phyloP scores from a whole-genome alignment of 805 yeast species.

The Ogataea minuta region DNA sequence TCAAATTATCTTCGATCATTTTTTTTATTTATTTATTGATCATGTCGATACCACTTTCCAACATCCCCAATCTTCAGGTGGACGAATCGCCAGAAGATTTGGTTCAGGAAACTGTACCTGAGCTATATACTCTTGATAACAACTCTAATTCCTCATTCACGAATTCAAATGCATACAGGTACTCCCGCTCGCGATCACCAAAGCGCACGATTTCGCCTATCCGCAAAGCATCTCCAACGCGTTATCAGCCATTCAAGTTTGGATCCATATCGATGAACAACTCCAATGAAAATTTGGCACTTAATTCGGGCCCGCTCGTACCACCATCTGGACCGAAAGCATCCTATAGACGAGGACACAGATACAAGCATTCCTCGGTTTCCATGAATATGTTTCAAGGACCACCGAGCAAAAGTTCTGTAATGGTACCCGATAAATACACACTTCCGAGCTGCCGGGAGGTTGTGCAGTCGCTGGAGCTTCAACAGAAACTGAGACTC shows the following conservation, averaged over 20 bases:
- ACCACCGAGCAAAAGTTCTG: constrained; percentile 71
- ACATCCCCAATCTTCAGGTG: constrained; percentile 4
- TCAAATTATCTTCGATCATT: background rate
- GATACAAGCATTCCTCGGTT: constrained; percentile 93
- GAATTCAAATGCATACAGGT: constrained; percentile 7
- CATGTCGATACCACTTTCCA: constrained; percentile 6
- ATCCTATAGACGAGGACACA: constrained; percentile 86
- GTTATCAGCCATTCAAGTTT: constrained; percentile 61
- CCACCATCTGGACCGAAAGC: constrained; percentile 39
- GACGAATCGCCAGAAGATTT: background rate
- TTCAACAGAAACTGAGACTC: constrained; percentile 57
- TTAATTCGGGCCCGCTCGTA: constrained; percentile 6
- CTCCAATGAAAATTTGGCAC: constrained; percentile 20
- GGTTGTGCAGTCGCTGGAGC: constrained; percentile 55
- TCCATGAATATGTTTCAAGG: constrained; percentile 95
- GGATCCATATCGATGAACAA: constrained; percentile 44
- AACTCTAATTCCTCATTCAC: constrained; percentile 21
- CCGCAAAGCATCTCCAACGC: constrained; percentile 33
- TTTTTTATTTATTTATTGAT: background rate
- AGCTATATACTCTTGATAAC: constrained; percentile 18
- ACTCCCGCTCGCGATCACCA: constrained; percentile 25
- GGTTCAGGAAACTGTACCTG: constrained; percentile 2
- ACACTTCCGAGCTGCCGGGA: constrained; percentile 74
- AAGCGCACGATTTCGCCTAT: constrained; percentile 25
- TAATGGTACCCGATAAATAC: constrained; percentile 57